Evolutionary conservation across 2,329 filamentous ascomycete species (phyloP), one percentile per base, ranked within the genome.

Genomic region (Fusarium sp.): DNA sequence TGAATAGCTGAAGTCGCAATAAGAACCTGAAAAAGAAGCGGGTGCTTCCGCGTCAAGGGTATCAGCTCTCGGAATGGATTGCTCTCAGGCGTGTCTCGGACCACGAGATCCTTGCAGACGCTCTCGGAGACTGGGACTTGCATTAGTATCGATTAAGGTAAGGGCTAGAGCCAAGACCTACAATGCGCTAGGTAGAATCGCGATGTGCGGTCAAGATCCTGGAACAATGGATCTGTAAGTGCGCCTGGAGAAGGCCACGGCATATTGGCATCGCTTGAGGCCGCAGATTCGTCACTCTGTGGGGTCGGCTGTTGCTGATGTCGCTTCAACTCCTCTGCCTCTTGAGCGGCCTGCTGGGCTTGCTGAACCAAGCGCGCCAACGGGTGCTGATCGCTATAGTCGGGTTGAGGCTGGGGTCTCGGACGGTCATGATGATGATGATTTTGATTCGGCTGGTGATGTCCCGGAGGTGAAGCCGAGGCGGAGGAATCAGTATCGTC

Each of bases 41-140:
- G 80, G 59, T 85, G 80, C 27, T 76, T 76, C 63, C 79, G 78
- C 18, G 83, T 84, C 57, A 85, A 77, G 5, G 84, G 84, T 43
- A 86, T 79, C 21, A 86, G 77, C 66, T 85, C 81, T 55, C 82
- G 80, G 55, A 86, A 86, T 5, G 84, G 84, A 59, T 86, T 86
- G 62, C 75, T 78, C 41, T 78, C 79, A 9, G 80, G 80, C 5
- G 78, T 79, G 74, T 86, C 84, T 69, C 85, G 81, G 56, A 83
- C 79, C 41, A 86, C 83, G 49, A 89, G 81, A 69, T 88, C 86
- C 74, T 84, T 82, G 75, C 86, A 88, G 59, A 89, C 79, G 54
- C 84, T 77, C 62, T 81, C 73, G 74, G 82, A 76, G 79, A 85
- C 80, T 86, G 54, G 42, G 42, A 56, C 55, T 56, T 68, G 58